Base-by-base conservation (phyloP, 2,329 filamentous ascomycete genomes). In the Drechslerella stenobrocha region DNA sequence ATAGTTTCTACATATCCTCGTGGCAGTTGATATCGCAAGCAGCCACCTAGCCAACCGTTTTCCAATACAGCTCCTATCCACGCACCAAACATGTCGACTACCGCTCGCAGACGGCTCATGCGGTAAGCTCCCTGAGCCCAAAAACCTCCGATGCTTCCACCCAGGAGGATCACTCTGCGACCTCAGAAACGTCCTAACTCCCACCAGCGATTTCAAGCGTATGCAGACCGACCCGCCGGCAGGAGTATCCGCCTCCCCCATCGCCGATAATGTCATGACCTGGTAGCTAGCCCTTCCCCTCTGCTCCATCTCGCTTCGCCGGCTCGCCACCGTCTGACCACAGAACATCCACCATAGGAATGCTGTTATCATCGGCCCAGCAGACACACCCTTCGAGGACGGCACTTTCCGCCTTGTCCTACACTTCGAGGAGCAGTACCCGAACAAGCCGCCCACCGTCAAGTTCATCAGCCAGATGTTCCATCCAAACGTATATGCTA, bases 381-480 rank as follows among this genome's bases (percentile, higher is more conserved):
- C 90, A 66, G 93, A 98, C 75, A 98, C 93, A 0, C 92, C 93
- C 0, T 98, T 97, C 75, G 93, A 98, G 78, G 93, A 98, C 77
- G 93, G 93, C 70, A 98, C 93, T 20, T 98, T 98, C 77, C 83
- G 92, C 72, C 86, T 98, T 8, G 91, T 97, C 52, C 97, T 98
- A 92, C 90, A 96, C 76, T 98, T 98, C 73, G 93, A 97, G 76
- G 93, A 98, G 77, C 91, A 96, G 75, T 98, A 98, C 74, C 93
- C 93, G 26, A 98, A 97, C 79, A 97, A 97, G 77, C 93, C 93
- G 3, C 93, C 93, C 0, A 88, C 90, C 30, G 93, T 97, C 79
- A 97, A 97, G 76, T 98, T 98, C 77, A 95, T 98, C 76, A 95
- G 89, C 77, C 86, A 93, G 77, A 98, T 98, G 93, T 98, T 98